A percentile compares a stretch with the other conserved stretches of the same genome.
These are phyloP conservation scores for Leishmania martiniquensis DNA, from an alignment of 208 protist genomes.

Conservation along the genomic window DNA sequence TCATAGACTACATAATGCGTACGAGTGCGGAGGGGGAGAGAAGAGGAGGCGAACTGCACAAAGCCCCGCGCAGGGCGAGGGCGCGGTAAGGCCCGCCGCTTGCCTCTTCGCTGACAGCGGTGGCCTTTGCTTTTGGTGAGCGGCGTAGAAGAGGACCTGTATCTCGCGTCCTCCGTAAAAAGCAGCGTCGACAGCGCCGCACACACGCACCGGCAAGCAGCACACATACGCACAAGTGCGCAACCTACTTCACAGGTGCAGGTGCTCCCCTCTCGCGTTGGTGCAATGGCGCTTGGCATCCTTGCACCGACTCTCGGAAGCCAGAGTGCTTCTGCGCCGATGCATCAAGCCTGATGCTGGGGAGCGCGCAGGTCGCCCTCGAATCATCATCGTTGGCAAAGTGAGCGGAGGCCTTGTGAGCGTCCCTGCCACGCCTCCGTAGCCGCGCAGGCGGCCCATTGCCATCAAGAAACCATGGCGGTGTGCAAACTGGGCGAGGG, in stretches of 20 bases:
- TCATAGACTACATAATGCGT: neutral
- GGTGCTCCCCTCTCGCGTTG: conserved; percentile 6
- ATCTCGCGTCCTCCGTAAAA: neutral
- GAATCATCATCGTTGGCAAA: neutral
- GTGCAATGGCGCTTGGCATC: conserved; percentile 25
- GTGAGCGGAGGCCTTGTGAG: neutral
- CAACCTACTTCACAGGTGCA: conserved; percentile 2
- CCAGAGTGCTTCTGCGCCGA: neutral
- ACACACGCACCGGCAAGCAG: neutral
- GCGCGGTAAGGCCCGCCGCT: too few relatives aligned
- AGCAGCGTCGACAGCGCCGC: neutral
- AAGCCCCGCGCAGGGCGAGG: too few relatives aligned
- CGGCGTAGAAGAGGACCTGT: neutral
- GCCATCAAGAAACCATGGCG: neutral
- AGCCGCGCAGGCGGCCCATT: neutral
- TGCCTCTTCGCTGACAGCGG: neutral
- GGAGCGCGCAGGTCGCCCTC: neutral
- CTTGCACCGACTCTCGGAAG: conserved; percentile 6
- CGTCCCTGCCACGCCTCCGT: neutral
- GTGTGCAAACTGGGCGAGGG: neutral
- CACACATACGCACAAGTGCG: neutral
- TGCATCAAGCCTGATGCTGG: neutral
- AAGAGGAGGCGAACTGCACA: neutral
- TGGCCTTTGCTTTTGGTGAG: neutral
- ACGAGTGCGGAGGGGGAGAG: neutral